Percentiles rank a stretch among this genome's conserved stretches.
These are phyloP conservation scores for Solanum chilense DNA, from an alignment of 257 asterid species.

Conservation along the genomic window DNA sequence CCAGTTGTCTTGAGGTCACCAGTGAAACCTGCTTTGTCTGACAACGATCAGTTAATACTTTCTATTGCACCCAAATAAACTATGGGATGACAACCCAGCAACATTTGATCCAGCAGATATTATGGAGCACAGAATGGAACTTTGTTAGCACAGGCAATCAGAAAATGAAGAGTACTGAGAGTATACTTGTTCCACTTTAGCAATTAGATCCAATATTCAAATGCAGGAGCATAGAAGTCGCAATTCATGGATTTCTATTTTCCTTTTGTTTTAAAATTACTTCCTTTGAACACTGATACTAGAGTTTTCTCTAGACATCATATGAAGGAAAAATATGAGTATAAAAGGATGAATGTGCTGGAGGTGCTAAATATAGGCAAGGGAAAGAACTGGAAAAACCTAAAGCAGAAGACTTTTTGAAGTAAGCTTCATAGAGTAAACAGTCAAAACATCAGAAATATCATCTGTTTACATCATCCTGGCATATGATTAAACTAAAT, in stretches of 20 bases:
- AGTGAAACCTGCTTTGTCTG: conserved; percentile 30
- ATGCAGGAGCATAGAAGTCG: background rate
- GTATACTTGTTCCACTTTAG: background rate
- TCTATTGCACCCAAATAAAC: background rate
- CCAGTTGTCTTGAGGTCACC: conserved; percentile 16
- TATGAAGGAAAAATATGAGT: background rate
- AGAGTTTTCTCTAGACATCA: background rate
- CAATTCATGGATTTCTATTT: background rate
- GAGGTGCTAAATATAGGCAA: background rate
- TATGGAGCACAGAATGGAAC: background rate
- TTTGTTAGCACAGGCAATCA: background rate
- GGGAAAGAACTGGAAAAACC: background rate
- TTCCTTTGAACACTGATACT: background rate
- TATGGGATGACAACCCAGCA: background rate
- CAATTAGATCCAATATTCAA: background rate
- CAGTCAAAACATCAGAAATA: background rate
- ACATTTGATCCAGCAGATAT: background rate
- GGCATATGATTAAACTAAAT: background rate
- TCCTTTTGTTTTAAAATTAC: background rate
- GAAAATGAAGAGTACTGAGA: background rate
- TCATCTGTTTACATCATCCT: background rate
- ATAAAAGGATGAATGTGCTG: background rate
- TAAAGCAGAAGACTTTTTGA: background rate
- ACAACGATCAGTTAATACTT: background rate
- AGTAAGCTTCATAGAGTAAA: background rate